phyloP scores from a whole-genome alignment of 139 green algal genomes.

The Tetradesmus obliquus region DNA sequence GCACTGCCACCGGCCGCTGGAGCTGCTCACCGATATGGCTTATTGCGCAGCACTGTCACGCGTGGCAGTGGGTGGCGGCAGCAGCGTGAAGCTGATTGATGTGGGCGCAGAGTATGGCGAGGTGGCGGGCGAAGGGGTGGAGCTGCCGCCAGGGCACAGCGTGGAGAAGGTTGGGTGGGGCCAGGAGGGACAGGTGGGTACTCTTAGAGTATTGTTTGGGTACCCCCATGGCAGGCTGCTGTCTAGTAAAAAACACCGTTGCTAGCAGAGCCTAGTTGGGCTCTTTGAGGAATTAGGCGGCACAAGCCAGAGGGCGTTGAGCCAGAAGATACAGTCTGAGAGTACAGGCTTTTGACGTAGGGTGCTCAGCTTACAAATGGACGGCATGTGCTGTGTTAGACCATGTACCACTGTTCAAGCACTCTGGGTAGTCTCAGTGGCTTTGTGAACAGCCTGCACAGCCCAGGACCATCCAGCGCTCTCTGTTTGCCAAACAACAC shows the following conservation, averaged over 20 bases:
- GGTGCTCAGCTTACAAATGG: too few species aligned
- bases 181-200: conserved; percentile 66
- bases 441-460: too few species aligned
- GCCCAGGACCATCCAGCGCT: too few species aligned
- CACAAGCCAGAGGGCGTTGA: too few species aligned
- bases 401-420: too few species aligned
- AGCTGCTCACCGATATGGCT: conserved; percentile 62
- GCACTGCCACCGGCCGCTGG: conserved; percentile 62
- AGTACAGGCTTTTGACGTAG: too few species aligned
- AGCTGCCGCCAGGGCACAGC: conserved; percentile 61
- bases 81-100: conserved; percentile 66
- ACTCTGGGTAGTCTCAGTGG: too few species aligned
- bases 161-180: conserved; percentile 68
- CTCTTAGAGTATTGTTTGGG: neutral
- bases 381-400: too few species aligned
- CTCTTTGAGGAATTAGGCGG: too few species aligned
- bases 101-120: conserved; percentile 64
- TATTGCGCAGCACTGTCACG: conserved; percentile 58
- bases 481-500: too few species aligned
- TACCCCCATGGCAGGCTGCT: neutral
- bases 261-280: too few species aligned
- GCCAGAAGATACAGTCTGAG: too few species aligned
- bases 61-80: conserved; percentile 66
- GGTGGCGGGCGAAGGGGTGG: conserved; percentile 62
- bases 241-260: neutral